Conservation (phyloP, 345 rosid genomes). For the Bruguiera sexangula region DNA sequence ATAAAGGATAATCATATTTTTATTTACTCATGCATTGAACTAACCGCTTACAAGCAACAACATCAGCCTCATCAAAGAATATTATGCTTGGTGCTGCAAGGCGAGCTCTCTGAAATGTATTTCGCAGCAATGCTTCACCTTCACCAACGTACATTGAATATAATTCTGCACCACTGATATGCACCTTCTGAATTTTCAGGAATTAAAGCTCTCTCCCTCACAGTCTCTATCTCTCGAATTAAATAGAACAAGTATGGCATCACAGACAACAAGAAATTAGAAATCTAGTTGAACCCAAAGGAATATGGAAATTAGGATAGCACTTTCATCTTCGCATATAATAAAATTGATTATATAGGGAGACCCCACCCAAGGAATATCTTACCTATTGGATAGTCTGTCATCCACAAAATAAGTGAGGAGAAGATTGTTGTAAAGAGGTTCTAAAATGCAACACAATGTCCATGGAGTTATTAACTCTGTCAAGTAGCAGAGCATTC, state of each 20-base stretch:
- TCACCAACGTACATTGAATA: slow-evolving; percentile 98
- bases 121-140: slow-evolving; percentile 88
- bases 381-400: no score
- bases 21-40: neutral
- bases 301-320: neutral
- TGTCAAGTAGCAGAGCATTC: no score
- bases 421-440: no score
- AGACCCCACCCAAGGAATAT: no score
- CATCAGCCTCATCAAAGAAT: slow-evolving; percentile 95
- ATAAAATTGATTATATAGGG: neutral
- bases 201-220: neutral
- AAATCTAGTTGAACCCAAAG: neutral
- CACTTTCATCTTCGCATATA: neutral
- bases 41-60: slow-evolving; percentile 78
- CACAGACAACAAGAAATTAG: neutral
- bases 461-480: no score
- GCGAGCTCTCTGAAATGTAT: slow-evolving; percentile 84
- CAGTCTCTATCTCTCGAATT: neutral
- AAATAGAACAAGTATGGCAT: neutral
- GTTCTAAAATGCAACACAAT: no score
- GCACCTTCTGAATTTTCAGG: slow-evolving; percentile 9
- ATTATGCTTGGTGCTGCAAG: slow-evolving; percentile 93
- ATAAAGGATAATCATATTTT: neutral
- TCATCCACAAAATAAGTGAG: no score
- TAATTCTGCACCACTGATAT: slow-evolving; percentile 79